phyloP scores from a whole-genome alignment of 2,329 filamentous ascomycete genomes.

The Amphichorda felina region DNA sequence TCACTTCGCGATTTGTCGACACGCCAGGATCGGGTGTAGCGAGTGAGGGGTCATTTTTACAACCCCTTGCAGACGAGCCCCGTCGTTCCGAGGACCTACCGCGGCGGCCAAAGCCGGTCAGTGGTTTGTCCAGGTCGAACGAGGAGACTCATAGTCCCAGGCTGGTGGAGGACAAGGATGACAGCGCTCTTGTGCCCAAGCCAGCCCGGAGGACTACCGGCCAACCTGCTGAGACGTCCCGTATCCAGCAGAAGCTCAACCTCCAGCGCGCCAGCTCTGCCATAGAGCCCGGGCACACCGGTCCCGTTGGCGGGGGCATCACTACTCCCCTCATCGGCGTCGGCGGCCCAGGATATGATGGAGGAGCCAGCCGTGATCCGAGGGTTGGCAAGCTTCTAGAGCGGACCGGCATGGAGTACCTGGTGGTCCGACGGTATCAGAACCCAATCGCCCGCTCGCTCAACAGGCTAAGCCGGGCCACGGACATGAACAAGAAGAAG shows the following conservation, averaged over 20 bases:
- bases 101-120: conserved; percentile 29
- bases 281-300: conserved; percentile 43
- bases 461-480: conserved; percentile 29
- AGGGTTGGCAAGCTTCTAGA: conserved; percentile 55
- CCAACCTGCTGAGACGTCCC: conserved; percentile 42
- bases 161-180: conserved; percentile 17
- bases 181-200: conserved; percentile 35
- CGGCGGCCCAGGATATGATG: conserved; percentile 41
- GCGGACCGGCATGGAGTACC: conserved; percentile 59
- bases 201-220: conserved; percentile 25
- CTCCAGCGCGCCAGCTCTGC: conserved; percentile 62
- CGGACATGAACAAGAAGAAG: conserved; percentile 36
- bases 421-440: conserved; percentile 61
- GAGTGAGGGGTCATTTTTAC: conserved; percentile 40
- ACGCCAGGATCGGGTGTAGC: conserved; percentile 35
- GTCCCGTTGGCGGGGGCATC: conserved; percentile 19
- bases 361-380: conserved; percentile 38
- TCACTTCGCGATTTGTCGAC: conserved; percentile 50
- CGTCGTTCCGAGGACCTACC: conserved; percentile 19
- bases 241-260: conserved; percentile 66
- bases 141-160: conserved; percentile 12
- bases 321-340: conserved; percentile 38
- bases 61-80: conserved; percentile 17
- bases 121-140: conserved; percentile 16
- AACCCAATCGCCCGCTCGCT: conserved; percentile 58